Conservation (phyloP, 495 filamentous ascomycete species). For the Lasiosphaeria hispida region DNA sequence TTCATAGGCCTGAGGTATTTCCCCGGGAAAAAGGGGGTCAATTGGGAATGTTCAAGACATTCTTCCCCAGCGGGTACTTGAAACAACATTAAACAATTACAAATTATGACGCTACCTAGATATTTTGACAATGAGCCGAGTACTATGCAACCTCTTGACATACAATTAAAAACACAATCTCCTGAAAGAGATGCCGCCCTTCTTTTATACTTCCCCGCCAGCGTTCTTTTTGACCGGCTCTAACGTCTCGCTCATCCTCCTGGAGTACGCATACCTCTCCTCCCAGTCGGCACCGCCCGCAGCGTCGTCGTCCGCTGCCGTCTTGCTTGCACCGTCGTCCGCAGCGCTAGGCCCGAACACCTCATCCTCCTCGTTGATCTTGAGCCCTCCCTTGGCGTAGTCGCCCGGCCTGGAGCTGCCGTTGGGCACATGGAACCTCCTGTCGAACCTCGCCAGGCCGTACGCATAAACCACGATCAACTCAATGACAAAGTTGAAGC, state of each 20-base stretch:
- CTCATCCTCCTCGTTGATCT: constrained; percentile 5
- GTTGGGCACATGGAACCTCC: constrained; percentile 65
- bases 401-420: constrained; percentile 22
- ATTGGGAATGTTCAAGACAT: too few species aligned
- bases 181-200: not conserved
- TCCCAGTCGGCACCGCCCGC: not conserved
- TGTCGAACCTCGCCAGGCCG: constrained; percentile 63
- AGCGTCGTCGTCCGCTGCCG: not conserved
- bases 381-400: not conserved
- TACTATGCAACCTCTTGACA: too few species aligned
- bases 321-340: constrained; percentile 4
- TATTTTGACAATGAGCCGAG: too few species aligned
- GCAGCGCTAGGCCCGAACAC: constrained; percentile 1
- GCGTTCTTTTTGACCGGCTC: not conserved
- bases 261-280: not conserved
- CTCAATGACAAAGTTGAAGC: constrained; percentile 74
- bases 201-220: not conserved
- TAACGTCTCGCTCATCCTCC: not conserved
- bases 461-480: constrained; percentile 64
- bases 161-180: too few species aligned
- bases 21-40: too few species aligned
- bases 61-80: too few species aligned
- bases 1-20: too few species aligned
- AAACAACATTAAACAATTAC: too few species aligned
- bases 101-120: too few species aligned